Conservation (phyloP, 2,329 filamentous ascomycete genomes). For the Meredithiella fracta region DNA sequence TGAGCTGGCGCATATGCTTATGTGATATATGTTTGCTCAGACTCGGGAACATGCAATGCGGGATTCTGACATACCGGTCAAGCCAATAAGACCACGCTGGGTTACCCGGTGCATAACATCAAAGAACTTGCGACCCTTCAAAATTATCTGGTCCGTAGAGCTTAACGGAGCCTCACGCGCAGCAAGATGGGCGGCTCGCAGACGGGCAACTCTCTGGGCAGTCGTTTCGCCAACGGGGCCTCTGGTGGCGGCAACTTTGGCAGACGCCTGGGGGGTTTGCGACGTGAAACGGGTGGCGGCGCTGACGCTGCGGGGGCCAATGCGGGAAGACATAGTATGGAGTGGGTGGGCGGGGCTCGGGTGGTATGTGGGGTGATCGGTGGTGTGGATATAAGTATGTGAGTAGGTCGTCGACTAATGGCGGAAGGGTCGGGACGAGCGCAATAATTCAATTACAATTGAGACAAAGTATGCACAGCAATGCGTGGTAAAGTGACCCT, state of each 20-base stretch:
- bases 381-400: not conserved
- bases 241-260: constrained; percentile 31
- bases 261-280: constrained; percentile 44
- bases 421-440: not conserved
- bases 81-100: constrained; percentile 36
- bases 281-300: constrained; percentile 59
- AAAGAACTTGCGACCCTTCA: constrained; percentile 32
- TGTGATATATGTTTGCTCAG: too few relatives aligned
- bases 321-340: constrained; percentile 25
- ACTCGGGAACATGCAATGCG: not conserved
- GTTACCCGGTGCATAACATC: constrained; percentile 41
- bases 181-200: constrained; percentile 52
- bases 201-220: constrained; percentile 50
- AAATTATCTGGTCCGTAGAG: constrained; percentile 33
- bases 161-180: constrained; percentile 43
- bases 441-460: not conserved
- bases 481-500: too few relatives aligned
- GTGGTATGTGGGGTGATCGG: not conserved
- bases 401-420: too few relatives aligned
- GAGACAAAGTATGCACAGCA: not conserved
- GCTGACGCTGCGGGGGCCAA: constrained; percentile 50
- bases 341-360: not conserved
- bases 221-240: constrained; percentile 39
- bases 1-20: not conserved
- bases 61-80: constrained; percentile 33